Percentiles rank a stretch among this genome's conserved stretches.
Evolutionary conservation across 805 yeast genomes (phyloP).

Genomic region (Grigorovia humatica): DNA sequence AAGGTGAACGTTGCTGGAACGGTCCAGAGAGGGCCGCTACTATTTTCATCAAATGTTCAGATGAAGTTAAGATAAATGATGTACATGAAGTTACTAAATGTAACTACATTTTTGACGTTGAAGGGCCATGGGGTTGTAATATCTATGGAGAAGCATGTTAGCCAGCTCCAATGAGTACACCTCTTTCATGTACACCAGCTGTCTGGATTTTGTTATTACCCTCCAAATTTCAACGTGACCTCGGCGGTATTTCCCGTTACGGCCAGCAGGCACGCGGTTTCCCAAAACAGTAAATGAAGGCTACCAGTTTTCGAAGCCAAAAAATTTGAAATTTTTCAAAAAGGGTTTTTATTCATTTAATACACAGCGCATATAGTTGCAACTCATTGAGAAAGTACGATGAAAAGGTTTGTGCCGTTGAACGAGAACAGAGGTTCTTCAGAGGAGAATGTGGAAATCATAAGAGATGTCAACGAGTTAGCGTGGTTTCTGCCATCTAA

Average conservation of each 20-base stretch:
- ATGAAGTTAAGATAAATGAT: conserved; percentile 31
- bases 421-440: conserved; percentile 1
- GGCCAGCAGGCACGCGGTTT: too few species aligned
- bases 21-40: conserved; percentile 75
- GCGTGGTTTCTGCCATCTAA: conserved; percentile 4
- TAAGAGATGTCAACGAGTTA: conserved; percentile 1
- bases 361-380: background rate
- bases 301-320: background rate
- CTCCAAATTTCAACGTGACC: too few species aligned
- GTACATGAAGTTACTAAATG: conserved; percentile 89
- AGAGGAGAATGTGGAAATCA: background rate
- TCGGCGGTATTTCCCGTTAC: too few species aligned
- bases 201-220: background rate
- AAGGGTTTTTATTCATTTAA: background rate
- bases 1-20: conserved; percentile 86
- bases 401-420: conserved; percentile 2
- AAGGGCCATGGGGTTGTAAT: conserved; percentile 35
- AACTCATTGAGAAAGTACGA: background rate
- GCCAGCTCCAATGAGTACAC: too few species aligned
- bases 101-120: conserved; percentile 47
- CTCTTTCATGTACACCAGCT: too few species aligned
- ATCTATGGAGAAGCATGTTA: background rate
- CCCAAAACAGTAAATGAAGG: too few species aligned
- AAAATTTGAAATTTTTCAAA: background rate
- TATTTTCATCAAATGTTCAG: conserved; percentile 60